Conservation (phyloP, 345 rosid genomes). For the Linum lewisii region DNA sequence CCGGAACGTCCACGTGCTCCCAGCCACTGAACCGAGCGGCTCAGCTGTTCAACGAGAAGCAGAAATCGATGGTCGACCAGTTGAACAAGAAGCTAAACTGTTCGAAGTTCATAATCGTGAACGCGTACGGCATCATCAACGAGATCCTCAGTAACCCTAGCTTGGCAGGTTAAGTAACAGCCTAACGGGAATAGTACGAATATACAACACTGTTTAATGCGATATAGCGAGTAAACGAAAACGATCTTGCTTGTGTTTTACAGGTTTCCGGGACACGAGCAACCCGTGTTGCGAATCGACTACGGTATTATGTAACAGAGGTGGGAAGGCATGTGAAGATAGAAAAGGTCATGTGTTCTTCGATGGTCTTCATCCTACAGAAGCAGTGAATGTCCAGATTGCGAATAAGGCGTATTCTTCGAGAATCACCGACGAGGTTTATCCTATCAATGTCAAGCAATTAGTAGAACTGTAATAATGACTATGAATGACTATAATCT, state of each 20-base stretch:
- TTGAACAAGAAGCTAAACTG: constrained; percentile 18
- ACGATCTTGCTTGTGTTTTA: neutral
- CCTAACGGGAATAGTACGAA: too few relatives aligned
- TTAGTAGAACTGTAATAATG: constrained; percentile 9
- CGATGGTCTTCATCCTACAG: constrained; percentile 60
- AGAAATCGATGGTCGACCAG: constrained; percentile 16
- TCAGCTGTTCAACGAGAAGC: constrained; percentile 35
- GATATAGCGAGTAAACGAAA: too few relatives aligned
- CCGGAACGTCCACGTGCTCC: constrained; percentile 12
- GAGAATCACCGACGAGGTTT: constrained; percentile 20
- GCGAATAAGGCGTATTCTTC: constrained; percentile 41
- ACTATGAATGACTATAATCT: neutral
- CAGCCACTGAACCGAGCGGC: constrained; percentile 34
- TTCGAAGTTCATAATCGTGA: constrained; percentile 31
- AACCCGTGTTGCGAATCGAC: constrained; percentile 33
- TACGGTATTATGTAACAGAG: constrained; percentile 24
- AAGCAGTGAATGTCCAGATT: constrained; percentile 36
- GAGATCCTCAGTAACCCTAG: constrained; percentile 31
- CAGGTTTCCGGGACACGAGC: constrained; percentile 26
- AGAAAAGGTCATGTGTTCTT: constrained; percentile 34
- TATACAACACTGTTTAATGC: neutral
- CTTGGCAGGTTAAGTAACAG: constrained; percentile 24
- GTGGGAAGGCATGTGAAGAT: constrained; percentile 20
- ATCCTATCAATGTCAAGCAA: constrained; percentile 37
- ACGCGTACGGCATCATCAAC: constrained; percentile 37